A percentile compares a stretch with the other conserved stretches of the same genome.
phyloP scores from a whole-genome alignment of 192 early-diverging fungal species.

The Rhizoclosmatium sp. region DNA sequence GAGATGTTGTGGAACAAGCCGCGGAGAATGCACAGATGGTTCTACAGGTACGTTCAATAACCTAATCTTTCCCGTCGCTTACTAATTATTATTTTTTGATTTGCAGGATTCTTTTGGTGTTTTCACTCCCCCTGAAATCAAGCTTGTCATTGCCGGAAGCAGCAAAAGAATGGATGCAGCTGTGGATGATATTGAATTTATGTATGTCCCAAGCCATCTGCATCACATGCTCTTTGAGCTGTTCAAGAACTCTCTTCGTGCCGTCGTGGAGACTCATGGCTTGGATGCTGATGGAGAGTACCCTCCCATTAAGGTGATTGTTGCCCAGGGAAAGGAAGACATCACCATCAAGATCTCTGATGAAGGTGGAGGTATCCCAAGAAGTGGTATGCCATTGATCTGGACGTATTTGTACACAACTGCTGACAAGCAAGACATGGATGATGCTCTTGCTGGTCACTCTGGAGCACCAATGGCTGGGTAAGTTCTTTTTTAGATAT shows the following conservation, averaged over 20 bases:
- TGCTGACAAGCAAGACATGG: conserved; percentile 54
- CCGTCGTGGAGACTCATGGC: conserved; percentile 91
- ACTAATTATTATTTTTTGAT: not conserved
- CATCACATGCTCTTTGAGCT: conserved; percentile 99
- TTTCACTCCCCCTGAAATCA: conserved; percentile 76
- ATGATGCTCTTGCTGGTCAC: conserved; percentile 18
- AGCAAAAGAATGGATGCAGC: conserved; percentile 18
- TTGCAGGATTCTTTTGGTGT: conserved; percentile 88
- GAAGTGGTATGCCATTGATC: conserved; percentile 86
- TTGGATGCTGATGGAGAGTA: conserved; percentile 79
- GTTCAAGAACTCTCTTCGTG: conserved; percentile 95
- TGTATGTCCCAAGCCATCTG: conserved; percentile 95
- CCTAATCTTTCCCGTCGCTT: not conserved
- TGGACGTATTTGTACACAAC: conserved; percentile 92
- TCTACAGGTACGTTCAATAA: conserved; percentile 41
- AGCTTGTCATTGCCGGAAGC: conserved; percentile 46
- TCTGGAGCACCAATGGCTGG: conserved; percentile 61
- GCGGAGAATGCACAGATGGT: conserved; percentile 89
- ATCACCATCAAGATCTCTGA: conserved; percentile 97
- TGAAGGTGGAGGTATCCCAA: conserved; percentile 92
- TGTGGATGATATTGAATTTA: conserved; percentile 80
- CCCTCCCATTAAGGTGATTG: conserved; percentile 94
- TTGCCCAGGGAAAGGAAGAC: conserved; percentile 76
- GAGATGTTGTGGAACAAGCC: conserved; percentile 85
- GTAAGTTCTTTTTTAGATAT: conserved; percentile 21